Base-by-base conservation (phyloP, 2,329 filamentous ascomycete genomes). In the Nothophaeocryptopus gaeumannii region DNA sequence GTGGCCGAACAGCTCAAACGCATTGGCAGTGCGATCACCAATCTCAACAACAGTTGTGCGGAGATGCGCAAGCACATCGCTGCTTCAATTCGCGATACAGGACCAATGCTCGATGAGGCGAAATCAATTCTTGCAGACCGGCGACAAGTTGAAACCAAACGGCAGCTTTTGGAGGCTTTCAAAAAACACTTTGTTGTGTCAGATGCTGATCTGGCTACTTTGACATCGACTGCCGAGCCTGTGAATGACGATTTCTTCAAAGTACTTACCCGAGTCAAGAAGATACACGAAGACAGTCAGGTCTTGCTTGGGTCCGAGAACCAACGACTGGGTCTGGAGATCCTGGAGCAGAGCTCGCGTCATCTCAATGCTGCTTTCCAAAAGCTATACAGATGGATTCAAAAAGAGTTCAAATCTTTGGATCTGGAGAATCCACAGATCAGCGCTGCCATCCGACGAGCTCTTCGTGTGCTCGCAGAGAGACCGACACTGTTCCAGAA, bases 371-470 rank as follows among this genome's bases (percentile, higher is more conserved):
- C 85, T 12, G 92, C 89, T 5, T 99, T 93, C 61, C 92, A 99
- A 66, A 99, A 96, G 67, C 79, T 99, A 2, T 96, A 95, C 70
- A 84, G 89, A 61, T 99, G 92, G 92, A 84, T 95, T 14, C 91
- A 96, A 67, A 84, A 87, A 51, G 90, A 96, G 62, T 95, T 99
- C 72, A 95, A 91, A 68, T 85, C 85, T 0, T 73, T 97, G 43
- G 95, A 97, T 66, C 79, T 97, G 8, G 93, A 99, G 64, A 96
- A 95, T 59, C 91, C 91, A 0, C 91, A 95, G 62, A 91, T 97
- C 67, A 91, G 87, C 65, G 80, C 85, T 14, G 85, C 88, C 0
- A 91, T 99, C 54, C 82, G 92, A 44, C 82, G 85, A 48, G 90
- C 90, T 15, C 77, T 99, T 34, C 82, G 90, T 41, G 88, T 96